A percentile compares a stretch with the other conserved stretches of the same genome.
These are phyloP conservation scores for Picea abies DNA, from an alignment of 83 land plant genomes.

Conservation along the genomic window DNA sequence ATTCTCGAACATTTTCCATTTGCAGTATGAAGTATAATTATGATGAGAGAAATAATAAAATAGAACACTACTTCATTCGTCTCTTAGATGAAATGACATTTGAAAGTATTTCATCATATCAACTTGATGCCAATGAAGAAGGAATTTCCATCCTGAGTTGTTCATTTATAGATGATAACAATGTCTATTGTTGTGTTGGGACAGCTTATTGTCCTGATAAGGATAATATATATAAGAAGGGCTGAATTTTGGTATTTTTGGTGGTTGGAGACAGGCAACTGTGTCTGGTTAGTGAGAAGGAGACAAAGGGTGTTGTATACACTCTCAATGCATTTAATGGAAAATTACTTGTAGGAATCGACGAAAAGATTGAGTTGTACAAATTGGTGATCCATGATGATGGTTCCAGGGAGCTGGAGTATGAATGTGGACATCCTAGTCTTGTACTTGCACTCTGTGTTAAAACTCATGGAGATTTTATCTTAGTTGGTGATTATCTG, in stretches of 20 bases:
- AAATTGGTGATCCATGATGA: slow-evolving; percentile 50
- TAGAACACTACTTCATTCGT: slow-evolving; percentile 20
- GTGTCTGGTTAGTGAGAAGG: slow-evolving; percentile 42
- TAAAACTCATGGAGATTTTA: slow-evolving; percentile 95
- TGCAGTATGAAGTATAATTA: slow-evolving; percentile 34
- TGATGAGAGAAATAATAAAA: slow-evolving; percentile 18
- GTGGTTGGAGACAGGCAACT: slow-evolving; percentile 48
- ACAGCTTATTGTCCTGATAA: slow-evolving; percentile 46
- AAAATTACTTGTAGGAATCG: slow-evolving; percentile 50
- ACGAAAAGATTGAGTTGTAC: slow-evolving; percentile 46
- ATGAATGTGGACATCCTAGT: slow-evolving; percentile 51
- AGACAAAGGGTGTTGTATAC: slow-evolving; percentile 52
- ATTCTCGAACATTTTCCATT: slow-evolving; percentile 43
- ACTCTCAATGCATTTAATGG: slow-evolving; percentile 55
- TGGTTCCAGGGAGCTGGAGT: slow-evolving; percentile 39
- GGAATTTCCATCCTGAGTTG: slow-evolving; percentile 57
- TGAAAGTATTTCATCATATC: slow-evolving; percentile 34
- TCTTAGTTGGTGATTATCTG: too few species aligned
- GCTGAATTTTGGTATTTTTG: slow-evolving; percentile 35
- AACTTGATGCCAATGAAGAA: slow-evolving; percentile 41
- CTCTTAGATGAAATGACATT: slow-evolving; percentile 51
- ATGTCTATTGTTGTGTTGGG: slow-evolving; percentile 48
- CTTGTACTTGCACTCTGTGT: slow-evolving; percentile 81
- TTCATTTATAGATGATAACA: slow-evolving; percentile 40
- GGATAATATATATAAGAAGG: slow-evolving; percentile 14